Percentiles rank a stretch among this genome's conserved stretches.
Evolutionary conservation across 2,329 filamentous ascomycete species (phyloP).

Genomic region (Exophiala mesophila): DNA sequence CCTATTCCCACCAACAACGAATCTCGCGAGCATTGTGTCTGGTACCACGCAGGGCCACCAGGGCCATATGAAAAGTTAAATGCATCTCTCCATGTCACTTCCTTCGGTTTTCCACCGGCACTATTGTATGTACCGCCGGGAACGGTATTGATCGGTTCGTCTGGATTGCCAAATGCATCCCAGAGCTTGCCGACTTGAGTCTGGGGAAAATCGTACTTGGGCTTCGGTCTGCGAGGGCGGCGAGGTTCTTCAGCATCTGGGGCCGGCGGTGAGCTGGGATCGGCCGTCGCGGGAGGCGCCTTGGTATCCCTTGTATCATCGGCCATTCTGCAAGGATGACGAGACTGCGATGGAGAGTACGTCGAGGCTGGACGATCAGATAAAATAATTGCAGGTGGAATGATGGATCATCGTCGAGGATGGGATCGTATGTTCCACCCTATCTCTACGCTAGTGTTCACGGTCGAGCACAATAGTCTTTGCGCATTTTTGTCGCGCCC

Average conservation of each 20-base stretch:
- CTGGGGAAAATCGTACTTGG: conserved; percentile 40
- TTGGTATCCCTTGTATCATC: conserved; percentile 34
- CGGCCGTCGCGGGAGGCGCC: conserved; percentile 8
- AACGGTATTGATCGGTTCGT: conserved; percentile 51
- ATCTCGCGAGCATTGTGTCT: conserved; percentile 77
- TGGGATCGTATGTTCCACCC: background rate
- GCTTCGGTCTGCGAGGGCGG: conserved; percentile 25
- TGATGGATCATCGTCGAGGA: background rate
- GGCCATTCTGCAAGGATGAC: no score
- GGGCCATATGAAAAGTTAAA: conserved; percentile 54
- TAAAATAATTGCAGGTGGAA: background rate
- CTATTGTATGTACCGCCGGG: conserved; percentile 55
- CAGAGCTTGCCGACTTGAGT: conserved; percentile 45
- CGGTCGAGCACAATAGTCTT: background rate
- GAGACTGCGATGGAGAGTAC: no score
- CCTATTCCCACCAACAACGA: conserved; percentile 79
- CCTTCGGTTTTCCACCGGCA: conserved; percentile 51
- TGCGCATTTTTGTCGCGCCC: background rate
- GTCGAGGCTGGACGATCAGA: no score
- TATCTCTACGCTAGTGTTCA: background rate
- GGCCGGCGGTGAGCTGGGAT: conserved; percentile 22
- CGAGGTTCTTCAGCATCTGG: conserved; percentile 4
- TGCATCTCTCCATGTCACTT: conserved; percentile 38
- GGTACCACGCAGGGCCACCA: conserved; percentile 69
- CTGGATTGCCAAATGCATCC: conserved; percentile 44